Evolutionary conservation across 2,329 filamentous ascomycete species (phyloP), one percentile per base, ranked within the genome.

Genomic region (Aspergillus eucalypticola): DNA sequence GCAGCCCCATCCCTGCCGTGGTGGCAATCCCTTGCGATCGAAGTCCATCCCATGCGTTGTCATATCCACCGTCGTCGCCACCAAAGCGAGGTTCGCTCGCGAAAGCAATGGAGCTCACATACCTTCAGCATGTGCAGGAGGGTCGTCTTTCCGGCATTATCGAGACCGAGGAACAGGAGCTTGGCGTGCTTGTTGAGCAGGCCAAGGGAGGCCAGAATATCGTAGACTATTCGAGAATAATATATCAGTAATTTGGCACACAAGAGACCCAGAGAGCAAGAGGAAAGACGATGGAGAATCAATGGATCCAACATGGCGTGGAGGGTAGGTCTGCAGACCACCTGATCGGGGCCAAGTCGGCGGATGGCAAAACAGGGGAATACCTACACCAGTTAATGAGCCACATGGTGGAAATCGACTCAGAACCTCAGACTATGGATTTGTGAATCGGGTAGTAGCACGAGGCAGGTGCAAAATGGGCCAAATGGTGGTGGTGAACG

Each of bases 101-200:
- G 46, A 19, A 25, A 6, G 5, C 44, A 27, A 29, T 27, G 8
- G 25, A n/a, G n/a, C 4, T 35, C 59, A 78, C 85, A 72, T 78
- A 92, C 90, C 90, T 96, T 96, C 79, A 96, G 80, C 92, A 96
- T 96, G 81, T 96, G 92, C 75, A 96, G 82, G 70, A 96, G 83
- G 48, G 92, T 96, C 56, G 92, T 96, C 85, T 96, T 96, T 80
- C 92, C 92, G 54, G 92, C 92, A 82, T 96, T 96, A 78, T 96
- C 92, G 64, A 96, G 88, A 70, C 92, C 92, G 66, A 96, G 87
- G 82, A 96, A 96, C 60, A 96, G 86, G 61, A 96, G 86, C 86
- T 96, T 96, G 73, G 92, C 92, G 79, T 96, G 91, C 86, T 96
- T 96, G 87, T 96, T 96, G 68, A 94, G 84, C 73, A 96, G 85